Base-by-base conservation (phyloP, 768 basidiomycete species). In the Lyophyllum shimeji region DNA sequence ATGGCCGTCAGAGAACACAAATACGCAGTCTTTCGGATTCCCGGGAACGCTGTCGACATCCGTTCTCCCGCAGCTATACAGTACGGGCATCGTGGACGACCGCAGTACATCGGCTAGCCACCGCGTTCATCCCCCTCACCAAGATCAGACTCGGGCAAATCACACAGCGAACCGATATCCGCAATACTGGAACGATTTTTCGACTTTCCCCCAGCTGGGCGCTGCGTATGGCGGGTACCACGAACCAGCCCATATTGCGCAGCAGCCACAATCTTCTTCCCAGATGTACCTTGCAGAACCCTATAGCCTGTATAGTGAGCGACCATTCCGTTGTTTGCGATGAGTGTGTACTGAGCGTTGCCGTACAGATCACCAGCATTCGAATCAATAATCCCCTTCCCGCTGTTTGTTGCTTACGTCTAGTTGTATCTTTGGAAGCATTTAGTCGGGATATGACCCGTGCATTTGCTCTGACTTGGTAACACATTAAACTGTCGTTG, bases 31-130 rank as follows among this genome's bases (percentile, higher is more conserved):
- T 12, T 65, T 65, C 50, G 63, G 69, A 52, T 76, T 77, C 63
- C 65, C 76, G 21, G 76, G 76, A 6, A 75, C 80, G 43, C 63
- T 90, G 42, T 86, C 89, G 20, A 90, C 89, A 17, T 85, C 87
- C 0, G 86, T 87, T 23, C 77, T 90, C 42, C 86, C 89, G 0
- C 87, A 89, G 59, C 73, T 86, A 62, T 90, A 89, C 65, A 89
- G 86, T 70, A 88, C 88, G 3, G 88, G 87, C 0, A 70, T 89
- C 46, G 76, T 81, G 2, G 85, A 84, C 57, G 81, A 82, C 39
- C 74, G 77, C 34, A 50, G 33, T 33, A 20, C 58, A 15, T 18
- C 44, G n/a, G 56, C 11, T 21, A 24, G 34, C 20, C 23, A 49
- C 15, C 62, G 59, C 17, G 11, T 50, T 3, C 52, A 56, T 15